These are phyloP conservation scores for Zizania latifolia DNA, from an alignment of 176 grass and related monocot species.

Conservation along the genomic window DNA sequence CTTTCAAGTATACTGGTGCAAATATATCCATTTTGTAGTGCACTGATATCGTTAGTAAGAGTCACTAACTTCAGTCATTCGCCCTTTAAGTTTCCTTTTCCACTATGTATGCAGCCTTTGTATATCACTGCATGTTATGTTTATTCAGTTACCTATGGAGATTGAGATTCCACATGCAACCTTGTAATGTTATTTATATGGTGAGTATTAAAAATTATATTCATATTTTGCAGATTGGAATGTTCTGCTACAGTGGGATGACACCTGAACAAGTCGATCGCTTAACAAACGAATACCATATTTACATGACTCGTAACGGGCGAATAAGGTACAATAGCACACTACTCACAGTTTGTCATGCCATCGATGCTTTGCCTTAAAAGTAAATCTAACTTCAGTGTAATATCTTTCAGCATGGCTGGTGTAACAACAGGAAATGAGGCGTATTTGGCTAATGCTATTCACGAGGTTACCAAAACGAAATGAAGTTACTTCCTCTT, in stretches of 20 bases:
- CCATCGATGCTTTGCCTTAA: neutral
- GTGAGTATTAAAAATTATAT: neutral
- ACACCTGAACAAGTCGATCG: constrained; percentile 89
- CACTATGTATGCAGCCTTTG: neutral
- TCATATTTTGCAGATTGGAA: constrained; percentile 65
- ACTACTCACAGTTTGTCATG: neutral
- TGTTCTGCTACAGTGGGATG: constrained; percentile 99
- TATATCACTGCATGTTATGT: neutral
- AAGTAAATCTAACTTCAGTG: neutral
- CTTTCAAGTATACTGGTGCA: neutral
- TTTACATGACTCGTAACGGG: constrained; percentile 96
- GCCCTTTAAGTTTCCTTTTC: neutral
- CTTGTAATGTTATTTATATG: neutral
- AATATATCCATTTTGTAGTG: neutral
- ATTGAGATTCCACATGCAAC: neutral
- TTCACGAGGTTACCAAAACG: constrained; percentile 75
- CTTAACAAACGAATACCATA: constrained; percentile 78
- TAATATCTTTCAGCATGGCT: constrained; percentile 66
- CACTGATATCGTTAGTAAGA: too few species aligned
- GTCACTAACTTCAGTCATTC: too few species aligned
- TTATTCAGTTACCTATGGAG: neutral
- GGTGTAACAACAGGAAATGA: constrained; percentile 79
- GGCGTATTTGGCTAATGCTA: constrained; percentile 78
- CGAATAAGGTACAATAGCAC: constrained; percentile 73
- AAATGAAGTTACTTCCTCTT: constrained; percentile 17